Base-by-base conservation (phyloP, 2,329 filamentous ascomycete species). In the Pseudogymnoascus sp. region DNA sequence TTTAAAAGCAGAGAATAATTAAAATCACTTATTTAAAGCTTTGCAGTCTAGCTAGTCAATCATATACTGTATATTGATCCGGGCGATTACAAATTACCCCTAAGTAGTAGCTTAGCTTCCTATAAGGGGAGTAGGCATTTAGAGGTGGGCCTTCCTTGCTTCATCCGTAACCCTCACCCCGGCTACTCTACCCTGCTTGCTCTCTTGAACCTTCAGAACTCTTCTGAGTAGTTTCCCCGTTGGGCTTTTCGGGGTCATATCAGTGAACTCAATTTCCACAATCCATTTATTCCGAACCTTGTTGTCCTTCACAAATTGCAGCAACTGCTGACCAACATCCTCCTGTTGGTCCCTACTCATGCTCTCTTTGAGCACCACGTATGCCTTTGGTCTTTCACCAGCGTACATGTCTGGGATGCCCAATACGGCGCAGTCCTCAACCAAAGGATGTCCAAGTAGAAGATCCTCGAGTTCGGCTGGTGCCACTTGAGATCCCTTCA, bases 161-260 rank as follows among this genome's bases (percentile, higher is more conserved):
- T 35, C 33, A 13, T 35, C 33, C 33, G 9, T 35, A 35, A 35
- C 33, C 33, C 13, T 35, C 33, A 35, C 33, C 33, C 33, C 33
- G 13, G 33, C 33, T 35, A 35, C 33, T 35, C 33, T 35, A 10
- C 11, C 33, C 33, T 35, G 8, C 8, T 35, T 35, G 33, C 33
- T 35, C 33, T 35, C 33, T 35, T 35, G 33, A 35, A 35, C 11
- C 42, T 47, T 47, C 42, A 47, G 23, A 19, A 47, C 42, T 64
- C 76, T 80, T 57, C 79, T 71, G 67, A 81, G 59, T 23, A 82
- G 81, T 74, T 82, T 82, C 0, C 79, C 79, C 6, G 77, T 79
- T 70, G 84, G 81, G 62, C 87, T 89, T 77, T 89, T 90, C 17
- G 88, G 88, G 26, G 91, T 85, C 17, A 77, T 77, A 28, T 87